Evolutionary conservation across 192 early-diverging fungal species (phyloP).

Genomic region (Diversispora epigaea): DNA sequence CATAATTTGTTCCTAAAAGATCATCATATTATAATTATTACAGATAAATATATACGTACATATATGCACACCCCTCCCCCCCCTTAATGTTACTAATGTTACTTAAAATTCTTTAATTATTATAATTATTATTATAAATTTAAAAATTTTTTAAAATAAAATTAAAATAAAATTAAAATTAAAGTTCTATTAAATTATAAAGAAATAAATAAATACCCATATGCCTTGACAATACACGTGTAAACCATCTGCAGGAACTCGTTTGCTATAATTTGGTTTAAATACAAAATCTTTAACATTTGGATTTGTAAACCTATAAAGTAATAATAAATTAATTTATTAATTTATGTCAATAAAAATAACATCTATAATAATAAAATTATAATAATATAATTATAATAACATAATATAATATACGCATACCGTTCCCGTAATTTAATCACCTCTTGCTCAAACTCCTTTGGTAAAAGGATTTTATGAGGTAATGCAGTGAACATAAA

Average conservation of each 20-base stretch:
- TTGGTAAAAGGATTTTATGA: slow-evolving; percentile 84
- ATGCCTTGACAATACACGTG: slow-evolving; percentile 87
- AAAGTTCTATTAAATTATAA: no score
- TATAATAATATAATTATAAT: neutral
- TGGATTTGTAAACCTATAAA: slow-evolving; percentile 67
- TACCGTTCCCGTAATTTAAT: slow-evolving; percentile 65
- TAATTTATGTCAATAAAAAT: neutral
- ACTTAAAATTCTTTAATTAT: no score
- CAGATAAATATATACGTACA: neutral
- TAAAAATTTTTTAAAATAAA: no score
- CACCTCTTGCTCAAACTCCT: slow-evolving; percentile 78
- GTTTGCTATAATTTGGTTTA: slow-evolving; percentile 78
- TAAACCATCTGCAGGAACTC: slow-evolving; percentile 96
- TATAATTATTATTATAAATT: no score
- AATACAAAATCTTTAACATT: slow-evolving; percentile 78
- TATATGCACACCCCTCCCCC: neutral
- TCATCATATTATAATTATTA: neutral
- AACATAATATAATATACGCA: neutral
- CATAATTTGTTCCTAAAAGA: slow-evolving; percentile 74
- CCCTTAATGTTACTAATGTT: no score
- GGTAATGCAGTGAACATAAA: slow-evolving; percentile 86
- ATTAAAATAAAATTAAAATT: no score
- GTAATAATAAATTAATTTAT: no score
- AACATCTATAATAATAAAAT: neutral
- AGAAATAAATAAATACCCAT: slow-evolving; percentile 53